Evolutionary conservation across 176 grass and related monocot genomes (phyloP).

Genomic region (Ananas comosus): DNA sequence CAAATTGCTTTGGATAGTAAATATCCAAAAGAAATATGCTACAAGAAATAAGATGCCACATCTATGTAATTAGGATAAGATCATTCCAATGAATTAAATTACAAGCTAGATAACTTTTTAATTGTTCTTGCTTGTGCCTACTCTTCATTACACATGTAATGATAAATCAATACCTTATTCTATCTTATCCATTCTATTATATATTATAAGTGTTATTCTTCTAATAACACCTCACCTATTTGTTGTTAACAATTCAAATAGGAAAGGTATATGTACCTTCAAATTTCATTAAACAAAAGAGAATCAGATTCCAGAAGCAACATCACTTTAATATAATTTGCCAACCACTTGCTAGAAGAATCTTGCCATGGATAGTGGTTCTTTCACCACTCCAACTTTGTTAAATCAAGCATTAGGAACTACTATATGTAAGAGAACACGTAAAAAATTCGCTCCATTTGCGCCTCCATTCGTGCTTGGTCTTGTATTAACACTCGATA

Average conservation of each 20-base stretch:
- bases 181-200: neutral
- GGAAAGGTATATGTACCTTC: slow-evolving; percentile 21
- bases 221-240: slow-evolving; percentile 13
- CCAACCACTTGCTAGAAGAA: slow-evolving; percentile 31
- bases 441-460: too few relatives aligned
- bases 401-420: neutral
- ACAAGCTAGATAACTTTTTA: too few relatives aligned
- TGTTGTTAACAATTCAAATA: slow-evolving; percentile 21
- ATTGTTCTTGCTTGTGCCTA: too few relatives aligned
- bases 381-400: neutral
- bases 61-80: too few relatives aligned
- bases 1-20: too few relatives aligned
- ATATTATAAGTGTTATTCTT: slow-evolving; percentile 8
- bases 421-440: neutral
- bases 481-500: too few relatives aligned
- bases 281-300: slow-evolving; percentile 15
- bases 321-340: slow-evolving; percentile 20
- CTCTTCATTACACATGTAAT: too few relatives aligned
- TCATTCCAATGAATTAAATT: too few relatives aligned
- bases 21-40: too few relatives aligned
- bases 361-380: neutral
- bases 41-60: too few relatives aligned
- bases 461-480: too few relatives aligned
- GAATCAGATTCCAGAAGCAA: slow-evolving; percentile 29
- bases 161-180: too few relatives aligned